These are phyloP conservation scores for Secale cereale DNA, from an alignment of 176 grass and related monocot species.

Conservation along the genomic window DNA sequence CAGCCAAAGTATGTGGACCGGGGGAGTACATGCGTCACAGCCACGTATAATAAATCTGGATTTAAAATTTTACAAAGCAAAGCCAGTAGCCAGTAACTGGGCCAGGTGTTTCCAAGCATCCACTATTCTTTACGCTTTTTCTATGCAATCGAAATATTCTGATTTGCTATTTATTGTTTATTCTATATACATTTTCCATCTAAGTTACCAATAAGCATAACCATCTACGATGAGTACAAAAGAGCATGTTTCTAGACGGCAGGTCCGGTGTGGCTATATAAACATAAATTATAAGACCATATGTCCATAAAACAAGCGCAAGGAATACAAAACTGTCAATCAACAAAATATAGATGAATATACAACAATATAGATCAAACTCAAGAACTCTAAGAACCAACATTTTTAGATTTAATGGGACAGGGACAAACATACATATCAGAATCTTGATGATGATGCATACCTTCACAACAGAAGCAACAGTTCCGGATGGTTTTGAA, in stretches of 20 bases:
- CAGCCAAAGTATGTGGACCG: not conserved
- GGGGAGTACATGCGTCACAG: not conserved
- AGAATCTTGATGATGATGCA: not conserved
- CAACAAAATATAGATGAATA: not conserved
- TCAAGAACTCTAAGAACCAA: not conserved
- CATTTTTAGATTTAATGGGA: not conserved
- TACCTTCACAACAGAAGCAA: constrained; percentile 66
- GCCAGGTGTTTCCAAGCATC: not conserved
- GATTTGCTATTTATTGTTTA: not conserved
- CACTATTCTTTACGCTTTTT: not conserved
- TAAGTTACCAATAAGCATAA: not conserved
- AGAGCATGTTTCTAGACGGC: not conserved
- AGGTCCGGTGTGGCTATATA: not conserved
- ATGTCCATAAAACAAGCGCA: not conserved
- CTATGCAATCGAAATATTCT: not conserved
- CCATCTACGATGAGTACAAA: not conserved
- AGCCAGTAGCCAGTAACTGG: not conserved
- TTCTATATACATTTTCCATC: not conserved
- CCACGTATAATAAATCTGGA: not conserved
- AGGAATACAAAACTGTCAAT: not conserved
- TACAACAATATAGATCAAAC: constrained; percentile 9
- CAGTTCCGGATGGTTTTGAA: constrained; percentile 47
- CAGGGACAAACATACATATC: not conserved
- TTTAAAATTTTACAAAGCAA: not conserved
- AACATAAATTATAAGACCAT: not conserved